A percentile compares a stretch with the other conserved stretches of the same genome.
Evolutionary conservation across 2,329 filamentous ascomycete genomes (phyloP).

Genomic region (Verticillium klebahnii): DNA sequence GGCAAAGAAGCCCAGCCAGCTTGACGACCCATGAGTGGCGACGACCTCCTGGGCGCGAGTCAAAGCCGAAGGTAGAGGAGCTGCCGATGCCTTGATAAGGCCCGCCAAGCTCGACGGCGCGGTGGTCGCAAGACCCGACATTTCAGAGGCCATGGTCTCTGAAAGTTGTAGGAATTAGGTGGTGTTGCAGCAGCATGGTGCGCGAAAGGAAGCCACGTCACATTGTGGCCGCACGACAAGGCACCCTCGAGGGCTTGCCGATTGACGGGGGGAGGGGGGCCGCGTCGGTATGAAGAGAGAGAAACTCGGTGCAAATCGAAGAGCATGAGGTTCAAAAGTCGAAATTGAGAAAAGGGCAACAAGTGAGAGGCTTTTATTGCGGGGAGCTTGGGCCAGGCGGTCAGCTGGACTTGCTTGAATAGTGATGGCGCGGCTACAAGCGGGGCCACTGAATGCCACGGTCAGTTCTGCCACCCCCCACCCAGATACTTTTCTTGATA

Average conservation of each 20-base stretch:
- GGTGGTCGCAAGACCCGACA: constrained; percentile 30
- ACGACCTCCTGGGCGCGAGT: constrained; percentile 29
- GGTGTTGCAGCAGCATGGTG: constrained; percentile 10
- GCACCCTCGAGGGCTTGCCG: not conserved
- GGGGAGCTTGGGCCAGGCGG: not conserved
- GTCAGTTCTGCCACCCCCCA: not conserved
- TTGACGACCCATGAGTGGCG: constrained; percentile 31
- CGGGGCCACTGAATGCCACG: not conserved
- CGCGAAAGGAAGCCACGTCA: constrained; percentile 10
- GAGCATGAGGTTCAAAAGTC: no score
- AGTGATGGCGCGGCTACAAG: not conserved
- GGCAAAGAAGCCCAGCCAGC: constrained; percentile 55
- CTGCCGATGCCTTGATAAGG: constrained; percentile 23
- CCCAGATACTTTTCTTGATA: not conserved
- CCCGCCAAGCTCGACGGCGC: constrained; percentile 26
- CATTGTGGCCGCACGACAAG: constrained; percentile 5
- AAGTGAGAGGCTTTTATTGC: not conserved
- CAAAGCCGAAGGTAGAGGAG: constrained; percentile 32
- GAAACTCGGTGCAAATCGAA: not conserved
- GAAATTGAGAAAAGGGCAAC: not conserved
- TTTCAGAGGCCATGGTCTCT: constrained; percentile 35
- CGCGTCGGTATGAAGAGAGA: not conserved
- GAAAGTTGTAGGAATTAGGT: constrained; percentile 1
- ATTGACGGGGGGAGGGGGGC: no score
- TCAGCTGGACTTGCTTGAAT: not conserved